A percentile compares a stretch with the other conserved stretches of the same genome.
phyloP scores from a whole-genome alignment of 148 eudicot species.

The Cornus florida region DNA sequence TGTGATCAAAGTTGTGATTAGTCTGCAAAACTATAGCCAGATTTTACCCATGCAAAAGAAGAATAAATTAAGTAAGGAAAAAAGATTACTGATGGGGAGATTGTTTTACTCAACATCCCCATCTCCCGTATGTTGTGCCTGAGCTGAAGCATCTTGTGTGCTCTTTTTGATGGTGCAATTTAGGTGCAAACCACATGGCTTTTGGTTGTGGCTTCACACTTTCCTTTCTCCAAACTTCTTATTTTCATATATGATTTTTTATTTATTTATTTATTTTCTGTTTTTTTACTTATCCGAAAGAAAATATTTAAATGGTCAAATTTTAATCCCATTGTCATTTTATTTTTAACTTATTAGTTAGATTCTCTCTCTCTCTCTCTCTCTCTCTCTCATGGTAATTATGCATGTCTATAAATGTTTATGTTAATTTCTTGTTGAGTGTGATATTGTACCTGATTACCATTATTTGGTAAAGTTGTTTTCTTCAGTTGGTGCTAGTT shows the following conservation, averaged over 20 bases:
- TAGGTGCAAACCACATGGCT: neutral
- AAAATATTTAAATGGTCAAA: neutral
- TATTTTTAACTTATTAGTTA: too few relatives aligned
- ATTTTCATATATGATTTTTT: neutral
- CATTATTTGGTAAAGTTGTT: neutral
- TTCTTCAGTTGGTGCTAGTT: neutral
- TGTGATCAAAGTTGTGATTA: neutral
- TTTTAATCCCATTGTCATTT: too few relatives aligned
- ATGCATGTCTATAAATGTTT: neutral
- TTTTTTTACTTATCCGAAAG: neutral
- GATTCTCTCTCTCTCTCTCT: too few relatives aligned
- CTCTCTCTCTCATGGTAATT: neutral
- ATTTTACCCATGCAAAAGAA: neutral
- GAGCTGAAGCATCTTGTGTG: neutral
- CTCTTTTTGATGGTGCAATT: neutral
- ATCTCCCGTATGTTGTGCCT: neutral
- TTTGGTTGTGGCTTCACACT: neutral
- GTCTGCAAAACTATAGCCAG: neutral
- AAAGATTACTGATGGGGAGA: neutral
- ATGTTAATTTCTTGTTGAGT: neutral
- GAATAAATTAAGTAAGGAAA: neutral
- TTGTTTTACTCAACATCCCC: neutral
- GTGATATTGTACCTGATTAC: neutral
- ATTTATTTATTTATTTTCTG: neutral
- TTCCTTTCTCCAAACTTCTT: neutral